Evolutionary conservation across 192 early-diverging fungal species (phyloP).

Genomic region (Podila clonocystis): DNA sequence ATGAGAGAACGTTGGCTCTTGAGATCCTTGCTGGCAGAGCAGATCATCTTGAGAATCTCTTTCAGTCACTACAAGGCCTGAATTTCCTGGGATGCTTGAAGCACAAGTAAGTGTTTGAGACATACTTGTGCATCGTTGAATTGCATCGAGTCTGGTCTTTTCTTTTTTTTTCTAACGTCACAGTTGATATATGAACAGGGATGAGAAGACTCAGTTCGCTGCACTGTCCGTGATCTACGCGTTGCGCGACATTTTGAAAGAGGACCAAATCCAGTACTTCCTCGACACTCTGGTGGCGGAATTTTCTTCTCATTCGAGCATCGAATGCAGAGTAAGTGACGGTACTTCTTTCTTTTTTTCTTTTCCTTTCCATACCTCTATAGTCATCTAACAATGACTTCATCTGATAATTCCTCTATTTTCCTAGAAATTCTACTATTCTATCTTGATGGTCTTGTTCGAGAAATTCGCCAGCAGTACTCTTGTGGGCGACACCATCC

Average conservation of each 20-base stretch:
- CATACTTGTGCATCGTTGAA: background rate
- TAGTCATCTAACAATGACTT: background rate
- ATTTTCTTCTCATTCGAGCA: conserved; percentile 62
- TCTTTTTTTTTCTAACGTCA: background rate
- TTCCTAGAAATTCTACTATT: conserved; percentile 59
- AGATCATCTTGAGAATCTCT: conserved; percentile 58
- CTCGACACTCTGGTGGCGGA: conserved; percentile 54
- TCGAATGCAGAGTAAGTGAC: conserved; percentile 59
- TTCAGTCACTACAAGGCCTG: conserved; percentile 61
- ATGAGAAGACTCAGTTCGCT: conserved; percentile 66
- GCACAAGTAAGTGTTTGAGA: conserved; percentile 46
- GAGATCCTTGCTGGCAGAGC: conserved; percentile 66
- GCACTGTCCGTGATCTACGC: conserved; percentile 64
- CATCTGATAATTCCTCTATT: background rate
- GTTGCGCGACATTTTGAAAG: conserved; percentile 49
- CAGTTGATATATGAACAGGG: conserved; percentile 25
- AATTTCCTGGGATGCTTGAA: conserved; percentile 61
- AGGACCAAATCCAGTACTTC: conserved; percentile 58
- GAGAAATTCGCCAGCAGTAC: conserved; percentile 5
- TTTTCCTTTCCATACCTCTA: background rate
- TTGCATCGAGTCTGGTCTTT: background rate
- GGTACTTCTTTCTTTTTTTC: background rate
- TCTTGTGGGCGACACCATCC: conserved; percentile 23
- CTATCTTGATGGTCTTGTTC: conserved; percentile 52
- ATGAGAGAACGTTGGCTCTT: conserved; percentile 55